Percentiles rank a stretch among this genome's conserved stretches.
phyloP scores from a whole-genome alignment of 306 rosid species.

The Castanea sativa region DNA sequence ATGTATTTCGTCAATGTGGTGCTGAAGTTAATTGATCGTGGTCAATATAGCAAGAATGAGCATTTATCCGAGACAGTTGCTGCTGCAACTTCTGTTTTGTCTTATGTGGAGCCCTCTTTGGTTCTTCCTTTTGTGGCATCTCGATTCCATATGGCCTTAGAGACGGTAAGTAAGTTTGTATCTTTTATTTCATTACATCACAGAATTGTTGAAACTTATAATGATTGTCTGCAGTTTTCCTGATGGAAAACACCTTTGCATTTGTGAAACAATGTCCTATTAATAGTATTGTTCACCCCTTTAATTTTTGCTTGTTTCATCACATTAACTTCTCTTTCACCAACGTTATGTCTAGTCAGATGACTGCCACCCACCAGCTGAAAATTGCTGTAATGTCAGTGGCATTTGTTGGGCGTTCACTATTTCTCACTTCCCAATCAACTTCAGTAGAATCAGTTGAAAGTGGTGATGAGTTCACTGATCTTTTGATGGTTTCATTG shows the following conservation, averaged over 20 bases:
- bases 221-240: constrained; percentile 8
- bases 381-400: constrained; percentile 96
- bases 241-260: constrained; percentile 2
- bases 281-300: constrained; percentile 13
- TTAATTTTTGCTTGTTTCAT: constrained; percentile 15
- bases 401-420: constrained; percentile 95
- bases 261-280: constrained; percentile 15
- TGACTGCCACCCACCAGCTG: constrained; percentile 99
- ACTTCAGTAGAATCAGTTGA: constrained; percentile 47
- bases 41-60: constrained; percentile 99
- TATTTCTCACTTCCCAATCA: constrained; percentile 71
- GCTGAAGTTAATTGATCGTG: constrained; percentile 92
- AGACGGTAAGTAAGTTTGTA: constrained; percentile 75
- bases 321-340: constrained; percentile 40
- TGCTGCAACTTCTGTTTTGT: constrained; percentile 86
- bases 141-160: constrained; percentile 98
- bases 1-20: constrained; percentile 69
- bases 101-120: constrained; percentile 87
- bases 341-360: constrained; percentile 63
- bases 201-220: constrained; percentile 19
- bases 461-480: constrained; percentile 53
- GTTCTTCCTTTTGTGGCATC: constrained; percentile 97
- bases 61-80: constrained; percentile 96
- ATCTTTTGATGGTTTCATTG: constrained; percentile 87
- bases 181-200: constrained; percentile 22